phyloP scores from a whole-genome alignment of 495 filamentous ascomycete genomes.

The Aspergillus haitiensis region DNA sequence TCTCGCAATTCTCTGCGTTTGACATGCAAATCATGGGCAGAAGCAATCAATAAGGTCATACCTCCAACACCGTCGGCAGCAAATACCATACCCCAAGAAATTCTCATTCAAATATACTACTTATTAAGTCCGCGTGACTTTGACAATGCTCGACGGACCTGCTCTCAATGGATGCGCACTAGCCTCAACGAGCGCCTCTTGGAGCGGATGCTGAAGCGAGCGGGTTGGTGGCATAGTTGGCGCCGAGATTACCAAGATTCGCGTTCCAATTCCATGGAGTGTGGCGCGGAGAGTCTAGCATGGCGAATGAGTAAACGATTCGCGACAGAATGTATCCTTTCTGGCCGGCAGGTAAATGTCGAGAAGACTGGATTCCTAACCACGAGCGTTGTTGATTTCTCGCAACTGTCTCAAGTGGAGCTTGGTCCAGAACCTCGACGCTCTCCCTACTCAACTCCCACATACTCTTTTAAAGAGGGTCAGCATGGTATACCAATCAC shows the following conservation, averaged over 20 bases:
- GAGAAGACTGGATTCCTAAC: conserved; percentile 32
- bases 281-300: conserved; percentile 39
- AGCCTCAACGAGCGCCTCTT: conserved; percentile 58
- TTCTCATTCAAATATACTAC: conserved; percentile 59
- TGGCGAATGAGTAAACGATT: conserved; percentile 62
- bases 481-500: conserved; percentile 6
- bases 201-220: conserved; percentile 53
- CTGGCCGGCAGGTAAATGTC: conserved; percentile 49
- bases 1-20: conserved; percentile 18
- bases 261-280: conserved; percentile 13
- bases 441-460: conserved; percentile 2
- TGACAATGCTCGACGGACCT: conserved; percentile 64
- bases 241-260: conserved; percentile 36
- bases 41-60: conserved; percentile 15
- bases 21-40: conserved; percentile 20
- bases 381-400: conserved; percentile 38
- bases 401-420: conserved; percentile 26
- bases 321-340: conserved; percentile 60
- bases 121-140: conserved; percentile 61
- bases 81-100: conserved; percentile 58
- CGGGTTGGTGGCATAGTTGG: conserved; percentile 59
- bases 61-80: conserved; percentile 26
- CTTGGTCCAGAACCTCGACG: background rate
- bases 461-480: conserved; percentile 23
- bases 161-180: conserved; percentile 64